Percentiles rank a stretch among this genome's conserved stretches.
phyloP scores from a whole-genome alignment of 495 filamentous ascomycete species.

The Penicillium pancosmium region DNA sequence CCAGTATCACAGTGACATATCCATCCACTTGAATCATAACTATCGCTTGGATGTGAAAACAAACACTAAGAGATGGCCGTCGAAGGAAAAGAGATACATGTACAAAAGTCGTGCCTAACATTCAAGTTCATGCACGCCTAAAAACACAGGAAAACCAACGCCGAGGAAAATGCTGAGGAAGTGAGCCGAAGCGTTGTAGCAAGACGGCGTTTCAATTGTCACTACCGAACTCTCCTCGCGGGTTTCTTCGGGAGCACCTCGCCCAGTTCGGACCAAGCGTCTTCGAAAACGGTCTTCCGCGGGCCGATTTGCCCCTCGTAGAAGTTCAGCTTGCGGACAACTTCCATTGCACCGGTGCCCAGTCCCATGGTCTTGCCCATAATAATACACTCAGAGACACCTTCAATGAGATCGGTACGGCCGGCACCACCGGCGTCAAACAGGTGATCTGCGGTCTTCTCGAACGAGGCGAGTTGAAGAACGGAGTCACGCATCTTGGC shows the following conservation, averaged over 20 bases:
- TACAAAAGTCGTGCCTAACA: slow-evolving; percentile 21
- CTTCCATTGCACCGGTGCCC: slow-evolving; percentile 89
- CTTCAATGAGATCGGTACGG: slow-evolving; percentile 86
- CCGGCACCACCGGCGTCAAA: slow-evolving; percentile 92
- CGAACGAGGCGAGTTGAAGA: slow-evolving; percentile 92
- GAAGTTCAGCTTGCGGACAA: slow-evolving; percentile 75
- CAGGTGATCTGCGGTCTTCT: slow-evolving; percentile 97
- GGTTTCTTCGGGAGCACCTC: slow-evolving; percentile 28
- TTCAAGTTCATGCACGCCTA: slow-evolving; percentile 6
- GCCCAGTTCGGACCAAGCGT: slow-evolving; percentile 59
- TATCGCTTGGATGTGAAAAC: slow-evolving; percentile 24
- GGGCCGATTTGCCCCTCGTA: slow-evolving; percentile 61
- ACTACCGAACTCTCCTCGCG: slow-evolving; percentile 29
- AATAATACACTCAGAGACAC: slow-evolving; percentile 96
- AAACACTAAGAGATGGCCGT: slow-evolving; percentile 15
- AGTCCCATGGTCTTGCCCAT: slow-evolving; percentile 92
- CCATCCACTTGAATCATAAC: slow-evolving; percentile 22
- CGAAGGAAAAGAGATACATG: slow-evolving; percentile 22
- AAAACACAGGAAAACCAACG: slow-evolving; percentile 26
- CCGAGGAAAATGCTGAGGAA: slow-evolving; percentile 27
- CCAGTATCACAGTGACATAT: not conserved
- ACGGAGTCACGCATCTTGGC: slow-evolving; percentile 97
- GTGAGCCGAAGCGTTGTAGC: not conserved
- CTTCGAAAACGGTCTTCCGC: slow-evolving; percentile 76
- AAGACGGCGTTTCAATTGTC: slow-evolving; percentile 12